Evolutionary conservation across 108 stramenopile genomes (phyloP).

Genomic region (Skeletonema marinoi): DNA sequence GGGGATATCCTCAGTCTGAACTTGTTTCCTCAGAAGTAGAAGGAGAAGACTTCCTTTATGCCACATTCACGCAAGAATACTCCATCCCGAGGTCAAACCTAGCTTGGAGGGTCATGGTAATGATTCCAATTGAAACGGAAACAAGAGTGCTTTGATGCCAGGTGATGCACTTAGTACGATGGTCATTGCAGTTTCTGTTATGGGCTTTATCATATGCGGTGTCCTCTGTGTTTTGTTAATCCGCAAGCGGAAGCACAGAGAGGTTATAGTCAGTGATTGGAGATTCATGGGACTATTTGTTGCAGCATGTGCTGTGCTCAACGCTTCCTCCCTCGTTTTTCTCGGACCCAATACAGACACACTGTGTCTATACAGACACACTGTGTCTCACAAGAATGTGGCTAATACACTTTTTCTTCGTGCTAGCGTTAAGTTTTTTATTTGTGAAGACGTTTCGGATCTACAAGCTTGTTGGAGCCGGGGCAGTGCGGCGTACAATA

Average conservation of each 20-base stretch:
- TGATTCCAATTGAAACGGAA: conserved; percentile 15
- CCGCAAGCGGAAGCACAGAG: conserved; percentile 22
- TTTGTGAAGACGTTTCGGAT: conserved; percentile 57
- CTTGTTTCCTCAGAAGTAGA: conserved; percentile 3
- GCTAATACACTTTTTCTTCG: conserved; percentile 41
- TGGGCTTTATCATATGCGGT: conserved; percentile 27
- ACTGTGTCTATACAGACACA: conserved; percentile 40
- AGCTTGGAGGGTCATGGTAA: conserved; percentile 43
- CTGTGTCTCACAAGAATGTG: conserved; percentile 55
- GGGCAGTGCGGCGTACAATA: conserved; percentile 23
- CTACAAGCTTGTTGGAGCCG: conserved; percentile 38
- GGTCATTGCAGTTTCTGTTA: conserved; percentile 7
- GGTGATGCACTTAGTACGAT: conserved; percentile 31
- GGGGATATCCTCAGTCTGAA: conserved; percentile 5
- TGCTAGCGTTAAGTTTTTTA: conserved; percentile 34
- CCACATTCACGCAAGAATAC: conserved; percentile 2
- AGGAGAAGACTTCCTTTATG: conserved; percentile 9
- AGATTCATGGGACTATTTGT: conserved; percentile 57
- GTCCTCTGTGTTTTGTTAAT: conserved; percentile 24
- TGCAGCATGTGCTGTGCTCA: conserved; percentile 46
- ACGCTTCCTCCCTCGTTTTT: conserved; percentile 27
- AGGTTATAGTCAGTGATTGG: conserved; percentile 41
- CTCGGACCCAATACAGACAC: conserved; percentile 42
- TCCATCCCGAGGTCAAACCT: conserved; percentile 8
- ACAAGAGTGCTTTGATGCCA: conserved; percentile 12